Conservation (phyloP, 1,284 basidiomycete genomes). For the Caloboletus firmus region DNA sequence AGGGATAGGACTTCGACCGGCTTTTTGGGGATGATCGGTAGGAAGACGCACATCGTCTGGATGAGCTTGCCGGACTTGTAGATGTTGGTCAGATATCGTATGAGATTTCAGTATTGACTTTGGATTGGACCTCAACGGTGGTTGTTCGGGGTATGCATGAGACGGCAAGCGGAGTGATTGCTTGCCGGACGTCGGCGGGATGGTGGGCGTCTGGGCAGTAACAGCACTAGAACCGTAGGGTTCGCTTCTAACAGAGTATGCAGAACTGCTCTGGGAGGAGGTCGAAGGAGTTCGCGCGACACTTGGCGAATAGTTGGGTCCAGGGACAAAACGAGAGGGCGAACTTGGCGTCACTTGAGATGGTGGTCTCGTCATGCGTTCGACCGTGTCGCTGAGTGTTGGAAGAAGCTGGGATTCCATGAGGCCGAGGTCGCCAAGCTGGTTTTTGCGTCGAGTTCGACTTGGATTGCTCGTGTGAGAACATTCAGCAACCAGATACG, state of each 20-base stretch:
- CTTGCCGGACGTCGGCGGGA: conserved; percentile 4
- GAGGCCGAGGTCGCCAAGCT: conserved; percentile 51
- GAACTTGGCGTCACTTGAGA: conserved; percentile 26
- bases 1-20: conserved; percentile 6
- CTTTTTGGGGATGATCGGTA: conserved; percentile 15
- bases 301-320: not conserved
- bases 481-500: conserved; percentile 18
- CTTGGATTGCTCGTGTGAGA: conserved; percentile 14
- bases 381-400: conserved; percentile 65
- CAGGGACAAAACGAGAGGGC: conserved; percentile 8
- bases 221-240: not conserved
- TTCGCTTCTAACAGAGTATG: conserved; percentile 9
- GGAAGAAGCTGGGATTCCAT: conserved; percentile 65
- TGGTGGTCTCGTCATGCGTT: conserved; percentile 63
- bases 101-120: conserved; percentile 33
- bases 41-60: conserved; percentile 7
- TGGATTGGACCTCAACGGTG: conserved; percentile 19
- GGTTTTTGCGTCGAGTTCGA: conserved; percentile 41
- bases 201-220: not conserved
- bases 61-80: conserved; percentile 8
- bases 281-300: conserved; percentile 24
- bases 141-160: conserved; percentile 5
- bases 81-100: conserved; percentile 16
- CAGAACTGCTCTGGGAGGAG: conserved; percentile 18
- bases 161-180: conserved; percentile 11